These are phyloP conservation scores for Chalaropsis ovoidea DNA, from an alignment of 2,329 filamentous ascomycete species.

Conservation along the genomic window DNA sequence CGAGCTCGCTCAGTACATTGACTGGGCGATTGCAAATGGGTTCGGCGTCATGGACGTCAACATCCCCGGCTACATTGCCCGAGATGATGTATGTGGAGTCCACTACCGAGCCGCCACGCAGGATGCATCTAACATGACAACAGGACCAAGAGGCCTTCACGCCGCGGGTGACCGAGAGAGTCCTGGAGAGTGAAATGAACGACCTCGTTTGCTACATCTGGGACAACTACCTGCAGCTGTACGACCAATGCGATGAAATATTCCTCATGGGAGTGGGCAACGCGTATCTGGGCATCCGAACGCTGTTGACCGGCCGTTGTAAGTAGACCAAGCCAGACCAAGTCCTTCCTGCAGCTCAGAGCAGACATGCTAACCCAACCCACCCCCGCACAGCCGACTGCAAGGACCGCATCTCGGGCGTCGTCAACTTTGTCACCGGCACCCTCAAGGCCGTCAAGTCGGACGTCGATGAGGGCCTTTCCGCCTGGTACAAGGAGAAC, in stretches of 20 bases:
- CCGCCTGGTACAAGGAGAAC: slow-evolving; percentile 73
- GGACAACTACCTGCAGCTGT: slow-evolving; percentile 90
- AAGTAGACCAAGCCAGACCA: slow-evolving; percentile 28
- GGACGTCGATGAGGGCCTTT: slow-evolving; percentile 62
- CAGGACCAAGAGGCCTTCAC: slow-evolving; percentile 43
- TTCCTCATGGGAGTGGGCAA: slow-evolving; percentile 85
- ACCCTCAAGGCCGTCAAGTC: slow-evolving; percentile 68
- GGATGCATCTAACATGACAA: slow-evolving; percentile 9
- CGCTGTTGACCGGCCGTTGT: slow-evolving; percentile 70
- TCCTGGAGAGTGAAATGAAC: slow-evolving; percentile 51
- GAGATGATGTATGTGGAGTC: slow-evolving; percentile 39
- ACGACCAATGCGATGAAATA: slow-evolving; percentile 59
- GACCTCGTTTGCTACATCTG: slow-evolving; percentile 79
- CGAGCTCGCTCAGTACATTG: slow-evolving; percentile 66
- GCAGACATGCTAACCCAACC: slow-evolving; percentile 27
- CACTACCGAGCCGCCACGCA: not conserved
- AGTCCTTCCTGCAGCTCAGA: slow-evolving; percentile 13
- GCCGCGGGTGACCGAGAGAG: slow-evolving; percentile 38
- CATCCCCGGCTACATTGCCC: slow-evolving; percentile 65
- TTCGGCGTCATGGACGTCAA: slow-evolving; percentile 90
- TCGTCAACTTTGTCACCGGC: slow-evolving; percentile 74
- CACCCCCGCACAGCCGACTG: slow-evolving; percentile 39
- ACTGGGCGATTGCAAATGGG: slow-evolving; percentile 65
- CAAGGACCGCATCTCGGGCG: slow-evolving; percentile 56
- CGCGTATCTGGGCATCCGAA: slow-evolving; percentile 72